Evolutionary conservation across 2,329 filamentous ascomycete genomes (phyloP), one percentile per base, ranked within the genome.

Genomic region (Ascochyta pisi): DNA sequence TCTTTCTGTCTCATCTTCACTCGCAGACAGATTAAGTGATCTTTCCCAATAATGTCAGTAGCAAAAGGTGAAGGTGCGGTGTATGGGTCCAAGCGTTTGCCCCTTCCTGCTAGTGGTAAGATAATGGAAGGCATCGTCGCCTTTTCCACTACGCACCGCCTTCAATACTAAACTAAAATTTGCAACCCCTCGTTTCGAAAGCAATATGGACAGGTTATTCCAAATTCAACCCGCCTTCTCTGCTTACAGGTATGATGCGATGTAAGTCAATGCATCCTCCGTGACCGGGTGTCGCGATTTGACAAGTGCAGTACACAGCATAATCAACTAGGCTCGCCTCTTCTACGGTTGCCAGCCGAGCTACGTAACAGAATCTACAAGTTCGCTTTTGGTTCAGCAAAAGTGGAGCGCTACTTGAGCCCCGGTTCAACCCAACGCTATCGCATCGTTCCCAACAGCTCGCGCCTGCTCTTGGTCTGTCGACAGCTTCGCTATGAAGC

Each of bases 261-360:
- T 19, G 37, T 23, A 23, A 22, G 16, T 22, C 4, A 6, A 39
- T 12, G 1, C 6, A 10, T 8, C 10, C 19, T 23, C 13, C 9
- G 13, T 13, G 37, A 19, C 4, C 24, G 22, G 6, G 7, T 15
- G 6, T 6, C 16, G 4, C 3, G 3, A 3, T 2, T 8, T 13
- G 10, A 39, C 19, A 19, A 24, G 7, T 19, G 22, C 4, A 53
- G 42, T 5, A 47, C 42, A 3, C n/a, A 37, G 5, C n/a, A 24
- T 6, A 57, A 53, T 12, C 44, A 47, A 19, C 6, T 12, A 1
- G 9, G 3, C 10, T 53, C 55, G 5, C 55, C 44, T 12, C 41
- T 61, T 1, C 48, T 61, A 3, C 54, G 45, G 10, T 9, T 61
- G 1, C 55, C 55, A n/a, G 40, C 50, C 9, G 58, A 61, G 37